Evolutionary conservation across 2,329 filamentous ascomycete genomes (phyloP), one percentile per base, ranked within the genome.

Genomic region (Pezicula radicicola): DNA sequence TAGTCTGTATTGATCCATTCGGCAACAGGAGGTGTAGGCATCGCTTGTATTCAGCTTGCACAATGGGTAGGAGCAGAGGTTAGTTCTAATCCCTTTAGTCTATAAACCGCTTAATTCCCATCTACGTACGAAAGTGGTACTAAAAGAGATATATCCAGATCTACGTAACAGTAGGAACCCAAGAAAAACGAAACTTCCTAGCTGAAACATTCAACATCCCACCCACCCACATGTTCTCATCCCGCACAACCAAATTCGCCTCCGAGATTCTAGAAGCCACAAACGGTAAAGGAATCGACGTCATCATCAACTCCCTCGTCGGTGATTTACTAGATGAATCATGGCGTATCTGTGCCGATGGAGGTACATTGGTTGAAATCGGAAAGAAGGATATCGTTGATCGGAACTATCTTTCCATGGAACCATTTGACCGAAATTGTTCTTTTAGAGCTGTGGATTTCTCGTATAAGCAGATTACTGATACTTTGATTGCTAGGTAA

Each of bases 191-290:
- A 15, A 39, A 50, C 7, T 56, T 69, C 30, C 48, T 72, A 0
- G 54, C 61, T 6, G 46, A 61, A 1, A 48, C 48, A 2, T 63
- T 58, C 41, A 60, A 60, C 2, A 64, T 81, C 7, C 62, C 69
- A 0, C 41, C 63, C 0, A 52, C 66, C 1, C 65, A 64, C n/a
- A 73, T 79, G 10, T 56, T 80, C 4, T 60, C 62, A 45, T 64
- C 60, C 3, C 55, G 60, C 8, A 60, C 63, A 25, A 35, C 50
- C 0, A 55, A 56, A 1, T 68, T 70, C 40, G 52, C 55, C 0
- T 18, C 41, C 0, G 57, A 52, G 0, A 52, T 69, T 10, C 48
- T 46, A 12, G 5, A 43, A 21, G 50, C 50, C 2, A 65, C 62
- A 10, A 33, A 53, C 6, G 49, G 56, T n/a, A 27, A 41, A n/a